A percentile compares a stretch with the other conserved stretches of the same genome.
Conservation (phyloP, 306 rosid species). For the Psophocarpus tetragonolobus region DNA sequence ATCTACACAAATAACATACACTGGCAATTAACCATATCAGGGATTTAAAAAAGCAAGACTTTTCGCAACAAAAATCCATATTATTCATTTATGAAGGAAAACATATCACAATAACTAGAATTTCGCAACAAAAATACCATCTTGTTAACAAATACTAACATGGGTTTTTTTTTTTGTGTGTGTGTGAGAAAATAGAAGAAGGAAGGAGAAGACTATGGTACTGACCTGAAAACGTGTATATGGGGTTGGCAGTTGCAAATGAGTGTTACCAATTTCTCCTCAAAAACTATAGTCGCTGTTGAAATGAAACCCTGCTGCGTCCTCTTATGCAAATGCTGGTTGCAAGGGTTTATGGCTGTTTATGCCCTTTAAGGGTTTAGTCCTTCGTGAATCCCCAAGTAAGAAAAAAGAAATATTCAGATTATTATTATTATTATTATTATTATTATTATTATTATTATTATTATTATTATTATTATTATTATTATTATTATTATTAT, state of each 20-base stretch:
- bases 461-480: too few species aligned
- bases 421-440: too few species aligned
- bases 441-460: too few species aligned
- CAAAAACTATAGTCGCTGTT: not conserved
- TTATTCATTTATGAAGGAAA: too few species aligned
- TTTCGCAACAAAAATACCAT: not conserved
- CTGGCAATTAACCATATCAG: not conserved
- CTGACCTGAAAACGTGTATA: constrained; percentile 4
- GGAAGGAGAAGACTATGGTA: not conserved
- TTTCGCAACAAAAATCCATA: too few species aligned
- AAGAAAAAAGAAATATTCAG: not conserved
- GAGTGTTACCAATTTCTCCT: not conserved
- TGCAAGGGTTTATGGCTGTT: constrained; percentile 1
- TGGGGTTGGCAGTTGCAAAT: not conserved
- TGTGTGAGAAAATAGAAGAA: not conserved
- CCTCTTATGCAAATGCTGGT: not conserved
- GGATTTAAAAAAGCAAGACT: too few species aligned
- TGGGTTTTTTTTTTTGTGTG: too few species aligned
- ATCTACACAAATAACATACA: not conserved
- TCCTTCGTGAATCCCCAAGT: too few species aligned
- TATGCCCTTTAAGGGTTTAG: not conserved
- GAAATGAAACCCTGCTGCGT: not conserved
- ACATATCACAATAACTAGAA: not conserved
- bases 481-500: too few species aligned
- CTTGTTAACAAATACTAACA: too few species aligned